These are phyloP conservation scores for Colletotrichum zoysiae DNA, from an alignment of 2,329 filamentous ascomycete genomes.

Conservation along the genomic window DNA sequence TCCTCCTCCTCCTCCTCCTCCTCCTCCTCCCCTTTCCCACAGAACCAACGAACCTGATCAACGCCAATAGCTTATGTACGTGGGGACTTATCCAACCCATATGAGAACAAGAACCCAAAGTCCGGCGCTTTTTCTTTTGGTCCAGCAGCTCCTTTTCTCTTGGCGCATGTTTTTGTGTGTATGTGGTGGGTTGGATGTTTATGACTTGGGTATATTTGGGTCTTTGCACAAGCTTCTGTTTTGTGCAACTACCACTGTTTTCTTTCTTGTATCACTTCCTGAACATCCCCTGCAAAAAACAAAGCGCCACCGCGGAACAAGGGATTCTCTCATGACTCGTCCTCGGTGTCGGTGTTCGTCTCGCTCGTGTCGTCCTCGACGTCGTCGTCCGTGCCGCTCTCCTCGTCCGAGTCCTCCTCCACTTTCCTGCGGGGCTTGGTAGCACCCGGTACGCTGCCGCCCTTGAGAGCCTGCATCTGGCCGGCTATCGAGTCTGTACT, in stretches of 20 bases:
- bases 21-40: neutral
- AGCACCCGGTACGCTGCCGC: slow-evolving; percentile 66
- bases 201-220: slow-evolving; percentile 41
- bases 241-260: slow-evolving; percentile 16
- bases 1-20: no score
- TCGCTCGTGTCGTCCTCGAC: slow-evolving; percentile 77
- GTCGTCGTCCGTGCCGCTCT: slow-evolving; percentile 85
- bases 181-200: slow-evolving; percentile 7
- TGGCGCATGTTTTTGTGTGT: neutral
- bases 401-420: slow-evolving; percentile 77
- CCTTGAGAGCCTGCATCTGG: slow-evolving; percentile 90
- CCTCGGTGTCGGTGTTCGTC: slow-evolving; percentile 77
- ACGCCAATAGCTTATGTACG: slow-evolving; percentile 7
- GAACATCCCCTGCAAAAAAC: neutral
- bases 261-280: slow-evolving; percentile 13
- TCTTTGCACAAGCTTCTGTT: slow-evolving; percentile 19
- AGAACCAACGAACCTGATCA: neutral
- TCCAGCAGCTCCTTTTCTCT: neutral
- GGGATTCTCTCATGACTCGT: slow-evolving; percentile 60
- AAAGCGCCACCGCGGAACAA: neutral
- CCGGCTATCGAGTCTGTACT: slow-evolving; percentile 85
- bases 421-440: slow-evolving; percentile 68
- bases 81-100: no score
- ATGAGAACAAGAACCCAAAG: neutral
- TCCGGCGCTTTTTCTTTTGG: neutral